Base-by-base conservation (phyloP, 2,329 filamentous ascomycete genomes). In the Sphaerulina populicola region DNA sequence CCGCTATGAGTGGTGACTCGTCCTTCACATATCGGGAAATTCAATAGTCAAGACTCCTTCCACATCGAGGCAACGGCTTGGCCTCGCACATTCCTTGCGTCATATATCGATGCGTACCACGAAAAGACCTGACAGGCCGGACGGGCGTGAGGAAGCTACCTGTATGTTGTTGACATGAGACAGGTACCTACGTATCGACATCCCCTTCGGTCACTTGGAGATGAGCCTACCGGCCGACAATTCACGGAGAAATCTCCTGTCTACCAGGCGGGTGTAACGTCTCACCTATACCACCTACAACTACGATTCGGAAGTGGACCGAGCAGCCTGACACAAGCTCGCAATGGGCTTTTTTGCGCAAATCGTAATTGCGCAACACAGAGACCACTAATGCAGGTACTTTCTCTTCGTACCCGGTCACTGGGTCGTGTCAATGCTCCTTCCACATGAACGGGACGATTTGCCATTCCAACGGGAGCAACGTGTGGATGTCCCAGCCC, bases 351-450 rank as follows among this genome's bases (percentile, higher is more conserved):
- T 18, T 52, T 47, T 44, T 23, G 52, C 52, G 56, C 48, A 52
- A 54, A 55, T 59, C 53, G 35, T 30, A 27, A 61, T 61, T 60
- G 60, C 61, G 61, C 60, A 63, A 61, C 52, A 37, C 37, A 45
- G n/a, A 10, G 12, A 30, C 38, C 47, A 54, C 60, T 62, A 62
- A 62, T 61, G 61, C 61, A 64, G 61, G 61, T 59, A 64, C 61
- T 40, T 48, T 60, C 52, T 60, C 44, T 56, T 52, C 48, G 36
- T 35, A 54, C 44, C 42, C 41, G 57, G 56, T 60, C 57, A 47
- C 47, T 49, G 44, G 44, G 53, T 54, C 50, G 50, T 50, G 48
- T 45, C 48, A 33, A 41, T 11, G 41, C 41, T 44, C 35, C 27
- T 11, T 38, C 41, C 42, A 44, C 15, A 45, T 45, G 48, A 45